Evolutionary conservation across 352 stramenopile genomes (phyloP), one percentile per base, ranked within the genome.

Genomic region (Phytophthora pistaciae): DNA sequence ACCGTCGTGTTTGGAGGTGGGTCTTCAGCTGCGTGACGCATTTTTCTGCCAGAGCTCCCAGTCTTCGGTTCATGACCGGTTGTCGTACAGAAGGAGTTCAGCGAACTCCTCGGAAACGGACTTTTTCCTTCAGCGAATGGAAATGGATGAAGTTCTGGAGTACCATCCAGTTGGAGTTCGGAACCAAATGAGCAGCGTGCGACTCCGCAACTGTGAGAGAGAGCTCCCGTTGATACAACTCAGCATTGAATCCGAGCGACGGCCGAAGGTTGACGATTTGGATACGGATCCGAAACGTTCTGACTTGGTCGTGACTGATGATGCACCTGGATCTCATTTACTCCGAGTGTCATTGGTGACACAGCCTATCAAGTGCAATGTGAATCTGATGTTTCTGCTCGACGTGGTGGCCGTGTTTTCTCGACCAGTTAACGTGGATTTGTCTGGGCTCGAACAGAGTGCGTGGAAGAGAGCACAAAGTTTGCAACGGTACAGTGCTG

Each of bases 311-410:
- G 38, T 40, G 10, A 21, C 10, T 52, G 60, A 78, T 62, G 64
- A 64, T 6, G 36, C 54, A 21, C 57, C 65, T 52, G 66, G 64
- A 27, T 70, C 71, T n/a, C 57, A 79, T 56, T 57, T 84, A 23
- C 72, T 96, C 9, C 60, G 76, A 4, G 67, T 96, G 11, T 91
- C 78, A 16, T 78, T 96, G 4, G 83, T 95, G 49, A 91, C 88
- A 7, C 89, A 96, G 67, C 84, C 87, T 1, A 90, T 96, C 62
- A 92, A 91, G 68, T 93, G 84, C 65, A 87, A 90, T 56, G 79
- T 94, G 14, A 91, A 93, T 53, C 46, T 94, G 55, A 86, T 89
- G 56, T 92, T 92, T 59, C 65, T 95, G 49, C 78, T 96, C 5
- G 69, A 84, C 50, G 75, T 95, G 0, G 70, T 85, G 18, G 68